These are phyloP conservation scores for Boletales sp. DNA, from an alignment of 768 basidiomycete species.

Conservation along the genomic window DNA sequence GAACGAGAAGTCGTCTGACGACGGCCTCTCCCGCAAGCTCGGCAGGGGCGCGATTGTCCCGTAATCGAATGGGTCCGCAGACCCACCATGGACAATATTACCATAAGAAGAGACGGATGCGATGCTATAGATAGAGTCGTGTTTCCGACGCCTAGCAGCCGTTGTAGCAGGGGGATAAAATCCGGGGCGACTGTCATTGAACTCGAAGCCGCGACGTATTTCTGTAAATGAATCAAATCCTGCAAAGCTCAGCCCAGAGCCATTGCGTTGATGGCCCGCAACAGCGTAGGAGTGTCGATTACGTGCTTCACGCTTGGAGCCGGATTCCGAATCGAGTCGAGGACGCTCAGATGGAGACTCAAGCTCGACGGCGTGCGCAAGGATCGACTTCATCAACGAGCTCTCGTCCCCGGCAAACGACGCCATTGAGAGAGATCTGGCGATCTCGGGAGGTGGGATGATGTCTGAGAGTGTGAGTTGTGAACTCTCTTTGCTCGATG, in stretches of 20 bases:
- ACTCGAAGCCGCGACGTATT: conserved; percentile 77
- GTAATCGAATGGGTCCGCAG: conserved; percentile 73
- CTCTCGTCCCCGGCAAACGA: conserved; percentile 48
- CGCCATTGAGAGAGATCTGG: conserved; percentile 44
- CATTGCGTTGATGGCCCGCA: conserved; percentile 31
- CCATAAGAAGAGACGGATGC: conserved; percentile 82
- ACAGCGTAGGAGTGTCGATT: conserved; percentile 13
- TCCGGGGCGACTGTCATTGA: conserved; percentile 53
- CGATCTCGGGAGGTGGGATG: conserved; percentile 61
- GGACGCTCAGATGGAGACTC: conserved; percentile 30
- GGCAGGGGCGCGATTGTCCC: conserved; percentile 36
- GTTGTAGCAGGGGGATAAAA: conserved; percentile 57
- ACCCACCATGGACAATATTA: conserved; percentile 57
- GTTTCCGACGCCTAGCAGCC: conserved; percentile 35
- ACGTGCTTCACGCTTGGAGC: conserved; percentile 33
- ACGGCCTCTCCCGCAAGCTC: conserved; percentile 51
- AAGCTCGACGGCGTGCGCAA: conserved; percentile 42
- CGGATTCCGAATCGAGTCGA: conserved; percentile 44
- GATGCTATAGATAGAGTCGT: conserved; percentile 67
- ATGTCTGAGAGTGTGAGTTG: conserved; percentile 67
- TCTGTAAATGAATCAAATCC: conserved; percentile 77
- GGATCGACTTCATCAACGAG: conserved; percentile 53
- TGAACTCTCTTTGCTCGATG: conserved; percentile 1
- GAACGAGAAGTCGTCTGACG: conserved; percentile 56
- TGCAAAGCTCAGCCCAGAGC: conserved; percentile 61